Evolutionary conservation across 345 rosid genomes (phyloP).

Genomic region (Salix viminalis): DNA sequence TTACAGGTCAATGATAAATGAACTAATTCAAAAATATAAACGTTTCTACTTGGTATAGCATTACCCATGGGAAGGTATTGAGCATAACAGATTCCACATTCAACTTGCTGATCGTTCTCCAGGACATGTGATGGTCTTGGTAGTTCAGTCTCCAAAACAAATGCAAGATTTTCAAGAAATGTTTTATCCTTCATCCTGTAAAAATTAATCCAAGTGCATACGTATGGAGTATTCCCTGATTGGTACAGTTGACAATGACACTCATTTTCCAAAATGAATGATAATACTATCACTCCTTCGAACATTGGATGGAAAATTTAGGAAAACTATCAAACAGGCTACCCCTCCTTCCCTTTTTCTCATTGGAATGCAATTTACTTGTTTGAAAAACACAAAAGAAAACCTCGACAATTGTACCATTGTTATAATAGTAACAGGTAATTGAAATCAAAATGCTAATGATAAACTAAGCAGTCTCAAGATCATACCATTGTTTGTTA

Average conservation of each 20-base stretch:
- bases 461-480: slow-evolving; percentile 2
- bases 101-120: slow-evolving; percentile 42
- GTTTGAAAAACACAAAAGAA: too few relatives aligned
- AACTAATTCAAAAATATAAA: background rate
- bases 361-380: too few relatives aligned
- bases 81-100: slow-evolving; percentile 83
- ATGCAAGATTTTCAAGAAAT: slow-evolving; percentile 51
- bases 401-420: too few relatives aligned
- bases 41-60: background rate
- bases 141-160: slow-evolving; percentile 45
- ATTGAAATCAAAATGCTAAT: slow-evolving; percentile 5
- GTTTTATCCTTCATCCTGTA: slow-evolving; percentile 51
- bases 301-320: background rate
- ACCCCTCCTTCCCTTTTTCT: too few relatives aligned
- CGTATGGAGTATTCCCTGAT: background rate
- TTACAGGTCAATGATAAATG: slow-evolving; percentile 9
- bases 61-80: slow-evolving; percentile 70
- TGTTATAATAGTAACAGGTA: background rate
- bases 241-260: background rate
- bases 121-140: slow-evolving; percentile 37
- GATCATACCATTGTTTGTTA: slow-evolving; percentile 48
- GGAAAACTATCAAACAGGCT: background rate
- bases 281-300: background rate
- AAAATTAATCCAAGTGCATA: slow-evolving; percentile 2
- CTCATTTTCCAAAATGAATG: background rate